A percentile compares a stretch with the other conserved stretches of the same genome.
phyloP scores from a whole-genome alignment of 805 yeast species.

The Schwanniomyces occidentalis region DNA sequence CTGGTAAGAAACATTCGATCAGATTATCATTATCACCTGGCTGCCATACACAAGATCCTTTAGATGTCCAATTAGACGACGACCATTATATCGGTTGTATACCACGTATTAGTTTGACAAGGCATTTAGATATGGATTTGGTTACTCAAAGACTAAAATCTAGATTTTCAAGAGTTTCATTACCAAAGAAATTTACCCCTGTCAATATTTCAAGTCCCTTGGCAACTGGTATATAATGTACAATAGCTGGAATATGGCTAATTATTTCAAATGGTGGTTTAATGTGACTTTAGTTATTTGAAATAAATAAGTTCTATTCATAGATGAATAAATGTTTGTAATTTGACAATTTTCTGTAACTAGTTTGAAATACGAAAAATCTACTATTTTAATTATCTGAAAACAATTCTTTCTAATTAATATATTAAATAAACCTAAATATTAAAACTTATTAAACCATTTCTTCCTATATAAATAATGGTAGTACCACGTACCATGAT shows the following conservation, averaged over 20 bases:
- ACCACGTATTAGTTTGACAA: slow-evolving; percentile 84
- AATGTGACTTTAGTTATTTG: no score
- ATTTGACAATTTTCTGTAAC: no score
- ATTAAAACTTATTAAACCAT: no score
- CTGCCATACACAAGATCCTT: slow-evolving; percentile 96
- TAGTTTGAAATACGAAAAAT: no score
- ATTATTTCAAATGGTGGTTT: no score
- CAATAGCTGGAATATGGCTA: no score
- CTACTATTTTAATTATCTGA: no score
- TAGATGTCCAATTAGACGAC: slow-evolving; percentile 93
- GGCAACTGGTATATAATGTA: slow-evolving; percentile 22
- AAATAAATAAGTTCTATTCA: no score
- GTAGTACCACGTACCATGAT: slow-evolving; percentile 4
- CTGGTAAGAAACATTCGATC: slow-evolving; percentile 82
- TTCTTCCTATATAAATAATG: not conserved
- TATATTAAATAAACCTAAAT: slow-evolving; percentile 7
- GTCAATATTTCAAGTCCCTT: slow-evolving; percentile 80
- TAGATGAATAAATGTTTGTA: no score
- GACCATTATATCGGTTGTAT: slow-evolving; percentile 97
- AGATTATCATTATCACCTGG: slow-evolving; percentile 95
- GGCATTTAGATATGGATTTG: slow-evolving; percentile 90
- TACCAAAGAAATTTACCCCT: slow-evolving; percentile 91
- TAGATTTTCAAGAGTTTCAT: slow-evolving; percentile 79
- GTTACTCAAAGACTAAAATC: slow-evolving; percentile 78
- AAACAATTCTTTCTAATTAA: slow-evolving; percentile 1